phyloP scores from a whole-genome alignment of 1,284 basidiomycete species.

The Cutaneotrichosporon dermatis region DNA sequence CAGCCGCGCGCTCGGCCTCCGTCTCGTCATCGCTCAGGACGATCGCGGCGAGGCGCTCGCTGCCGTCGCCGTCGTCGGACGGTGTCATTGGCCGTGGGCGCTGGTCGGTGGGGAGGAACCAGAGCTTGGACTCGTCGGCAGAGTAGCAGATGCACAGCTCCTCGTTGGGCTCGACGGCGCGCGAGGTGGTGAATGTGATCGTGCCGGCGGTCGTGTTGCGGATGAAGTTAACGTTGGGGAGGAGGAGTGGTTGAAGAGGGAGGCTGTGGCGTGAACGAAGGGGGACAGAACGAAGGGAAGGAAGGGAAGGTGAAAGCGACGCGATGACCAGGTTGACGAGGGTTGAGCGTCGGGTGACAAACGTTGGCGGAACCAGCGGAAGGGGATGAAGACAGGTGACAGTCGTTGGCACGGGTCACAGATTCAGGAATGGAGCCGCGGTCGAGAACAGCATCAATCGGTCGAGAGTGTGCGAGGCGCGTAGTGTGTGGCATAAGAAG shows the following conservation, averaged over 20 bases:
- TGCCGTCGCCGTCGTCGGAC: slow-evolving; percentile 16
- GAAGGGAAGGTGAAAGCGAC: not conserved
- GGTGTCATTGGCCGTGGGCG: not conserved
- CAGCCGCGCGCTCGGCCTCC: not conserved
- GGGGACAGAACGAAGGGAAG: not conserved
- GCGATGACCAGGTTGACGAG: not conserved
- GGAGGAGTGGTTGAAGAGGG: slow-evolving; percentile 49
- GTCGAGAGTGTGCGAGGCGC: too few species aligned
- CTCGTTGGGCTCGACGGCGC: slow-evolving; percentile 31
- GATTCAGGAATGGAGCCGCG: too few species aligned
- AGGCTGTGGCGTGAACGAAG: slow-evolving; percentile 27
- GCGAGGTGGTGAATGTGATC: slow-evolving; percentile 36
- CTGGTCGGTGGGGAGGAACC: slow-evolving; percentile 34
- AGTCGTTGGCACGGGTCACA: too few species aligned
- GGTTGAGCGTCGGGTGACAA: too few species aligned
- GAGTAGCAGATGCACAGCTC: slow-evolving; percentile 47
- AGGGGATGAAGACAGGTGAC: too few species aligned
- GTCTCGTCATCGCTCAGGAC: slow-evolving; percentile 7
- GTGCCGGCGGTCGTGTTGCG: slow-evolving; percentile 28
- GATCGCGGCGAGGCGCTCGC: slow-evolving; percentile 4
- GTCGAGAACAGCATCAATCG: too few species aligned
- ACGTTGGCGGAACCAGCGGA: too few species aligned
- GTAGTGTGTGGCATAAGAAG: too few species aligned
- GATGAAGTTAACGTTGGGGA: slow-evolving; percentile 47
- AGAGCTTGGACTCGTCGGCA: slow-evolving; percentile 46